These are phyloP conservation scores for Amborella trichopoda DNA, from an alignment of 164 flowering plant species.

Conservation along the genomic window DNA sequence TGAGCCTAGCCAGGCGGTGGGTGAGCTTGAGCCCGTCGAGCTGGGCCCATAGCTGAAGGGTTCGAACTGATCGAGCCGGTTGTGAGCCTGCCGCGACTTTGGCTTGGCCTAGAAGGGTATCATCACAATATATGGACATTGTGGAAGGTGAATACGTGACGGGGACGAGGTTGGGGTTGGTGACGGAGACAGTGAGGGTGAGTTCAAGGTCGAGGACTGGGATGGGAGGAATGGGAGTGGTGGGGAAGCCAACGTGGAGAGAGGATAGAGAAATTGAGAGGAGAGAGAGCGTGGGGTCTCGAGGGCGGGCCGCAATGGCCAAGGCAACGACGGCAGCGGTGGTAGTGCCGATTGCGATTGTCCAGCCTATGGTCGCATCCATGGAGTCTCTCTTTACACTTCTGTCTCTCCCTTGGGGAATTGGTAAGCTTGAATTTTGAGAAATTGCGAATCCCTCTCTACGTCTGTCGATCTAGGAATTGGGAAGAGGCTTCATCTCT, in stretches of 20 bases:
- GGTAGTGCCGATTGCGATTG: constrained; percentile 42
- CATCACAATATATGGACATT: constrained; percentile 74
- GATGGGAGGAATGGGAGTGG: constrained; percentile 11
- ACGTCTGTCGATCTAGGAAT: too few species aligned
- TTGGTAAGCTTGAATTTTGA: background rate
- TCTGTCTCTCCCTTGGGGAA: background rate
- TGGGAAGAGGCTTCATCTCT: too few species aligned
- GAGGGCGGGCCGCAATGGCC: constrained; percentile 36
- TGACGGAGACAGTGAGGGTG: constrained; percentile 73
- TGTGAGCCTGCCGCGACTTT: constrained; percentile 63
- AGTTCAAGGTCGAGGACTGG: constrained; percentile 62
- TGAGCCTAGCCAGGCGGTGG: constrained; percentile 30
- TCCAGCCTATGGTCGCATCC: background rate
- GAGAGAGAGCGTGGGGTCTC: constrained; percentile 63
- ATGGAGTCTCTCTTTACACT: too few species aligned
- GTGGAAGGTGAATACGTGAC: constrained; percentile 55
- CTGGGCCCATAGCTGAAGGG: constrained; percentile 56
- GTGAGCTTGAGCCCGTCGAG: constrained; percentile 50
- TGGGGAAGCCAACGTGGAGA: constrained; percentile 34
- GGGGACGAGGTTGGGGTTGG: constrained; percentile 77
- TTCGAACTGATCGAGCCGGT: constrained; percentile 44
- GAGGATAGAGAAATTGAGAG: constrained; percentile 56
- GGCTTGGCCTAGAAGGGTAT: constrained; percentile 61
- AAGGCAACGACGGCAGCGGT: constrained; percentile 40
- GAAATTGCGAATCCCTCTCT: background rate